Evolutionary conservation across 331 rosid genomes (phyloP), one percentile per base, ranked within the genome.

Genomic region (Quercus tomentella): DNA sequence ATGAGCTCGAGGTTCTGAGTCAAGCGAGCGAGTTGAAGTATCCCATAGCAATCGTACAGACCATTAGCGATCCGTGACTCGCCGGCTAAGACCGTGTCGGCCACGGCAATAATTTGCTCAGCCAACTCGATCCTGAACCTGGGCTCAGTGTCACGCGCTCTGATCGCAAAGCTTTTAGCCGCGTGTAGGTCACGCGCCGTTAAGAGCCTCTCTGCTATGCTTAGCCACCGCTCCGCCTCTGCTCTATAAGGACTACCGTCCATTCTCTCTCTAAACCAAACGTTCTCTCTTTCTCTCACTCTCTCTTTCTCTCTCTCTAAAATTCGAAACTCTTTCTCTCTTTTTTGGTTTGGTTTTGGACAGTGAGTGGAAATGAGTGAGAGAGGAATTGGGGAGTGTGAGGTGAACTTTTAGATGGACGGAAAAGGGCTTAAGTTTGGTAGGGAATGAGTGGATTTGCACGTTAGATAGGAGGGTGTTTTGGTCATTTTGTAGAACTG

Each of bases 121-220:
- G 97, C 84, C 1, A 90, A 88, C 5, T 93, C 98, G 8, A 90
- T 79, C 60, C 84, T 77, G 7, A 90, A 79, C 51, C 84, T 77
- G 6, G 97, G 98, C 87, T 93, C 92, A 31, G 96, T 88, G 51
- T 93, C 99, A 3, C 94, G 88, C 5, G 95, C 98, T 0, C 99
- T 93, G 84, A 95, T 85, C 21, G 98, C 99, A 17, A 95, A 95
- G 49, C 88, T 87, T 76, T 92, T 82, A 0, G 98, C 91, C 49
- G 98, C 98, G 58, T 85, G 92, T 25, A 93, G 52, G 74, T 95
- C 99, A 80, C 92, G 90, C 58, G 97, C 88, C 60, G 85, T 85
- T 5, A 95, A 87, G 0, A 93, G 91, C 86, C 88, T 95, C 84
- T 91, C 92, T 0, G 99, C 97, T 0, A 92, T 91, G 87, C 81